Conservation (phyloP, 768 basidiomycete species). For the Tricholoma sp. region DNA sequence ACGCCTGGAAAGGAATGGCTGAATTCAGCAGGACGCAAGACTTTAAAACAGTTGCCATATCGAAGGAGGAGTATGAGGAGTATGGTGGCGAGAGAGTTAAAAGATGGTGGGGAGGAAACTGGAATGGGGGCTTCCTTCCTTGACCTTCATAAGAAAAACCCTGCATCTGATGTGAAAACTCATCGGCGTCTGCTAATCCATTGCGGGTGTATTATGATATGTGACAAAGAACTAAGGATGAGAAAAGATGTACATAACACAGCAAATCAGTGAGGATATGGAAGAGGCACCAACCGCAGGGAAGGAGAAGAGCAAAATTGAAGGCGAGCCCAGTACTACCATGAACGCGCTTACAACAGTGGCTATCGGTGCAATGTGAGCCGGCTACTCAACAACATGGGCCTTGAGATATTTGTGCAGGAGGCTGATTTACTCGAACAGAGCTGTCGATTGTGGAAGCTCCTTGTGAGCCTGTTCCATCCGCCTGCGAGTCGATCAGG, state of each 20-base stretch:
- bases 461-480: conserved; percentile 39
- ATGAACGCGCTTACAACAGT: conserved; percentile 3
- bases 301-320: not conserved
- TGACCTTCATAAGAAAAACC: conserved; percentile 1
- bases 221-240: conserved; percentile 14
- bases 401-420: conserved; percentile 34
- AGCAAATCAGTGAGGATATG: conserved; percentile 7
- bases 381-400: conserved; percentile 45
- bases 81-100: conserved; percentile 83
- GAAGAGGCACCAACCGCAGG: not conserved
- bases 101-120: conserved; percentile 92
- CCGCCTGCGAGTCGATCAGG: conserved; percentile 89
- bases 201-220: conserved; percentile 20
- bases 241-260: conserved; percentile 14
- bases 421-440: conserved; percentile 56
- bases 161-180: not conserved
- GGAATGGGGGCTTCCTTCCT: conserved; percentile 43
- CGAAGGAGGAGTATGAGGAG: conserved; percentile 83
- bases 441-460: conserved; percentile 46
- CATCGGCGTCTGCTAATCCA: conserved; percentile 9
- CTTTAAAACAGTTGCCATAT: conserved; percentile 55
- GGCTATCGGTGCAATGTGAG: not conserved
- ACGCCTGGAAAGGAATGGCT: conserved; percentile 95
- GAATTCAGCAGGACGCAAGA: conserved; percentile 55
- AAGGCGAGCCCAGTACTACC: not conserved